Base-by-base conservation (phyloP, 768 basidiomycete genomes). In the Collybia nuda region DNA sequence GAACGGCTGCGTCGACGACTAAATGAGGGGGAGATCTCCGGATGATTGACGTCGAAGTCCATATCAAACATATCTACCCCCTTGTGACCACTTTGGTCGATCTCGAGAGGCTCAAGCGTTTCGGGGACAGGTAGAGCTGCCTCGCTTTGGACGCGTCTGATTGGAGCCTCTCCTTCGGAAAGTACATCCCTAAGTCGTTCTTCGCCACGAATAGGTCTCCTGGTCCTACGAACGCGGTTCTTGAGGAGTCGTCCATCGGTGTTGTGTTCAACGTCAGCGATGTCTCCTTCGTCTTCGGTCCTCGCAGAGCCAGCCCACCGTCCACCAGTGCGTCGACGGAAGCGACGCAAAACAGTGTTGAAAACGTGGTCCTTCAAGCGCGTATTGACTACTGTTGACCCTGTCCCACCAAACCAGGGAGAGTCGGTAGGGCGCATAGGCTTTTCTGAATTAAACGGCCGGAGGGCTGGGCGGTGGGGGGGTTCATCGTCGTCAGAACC, bases 341-440 rank as follows among this genome's bases (percentile, higher is more conserved):
- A 81, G 51, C 90, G 78, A 42, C 85, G 83, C 54, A 98, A 73
- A 26, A 98, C 84, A 15, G 90, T 89, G 53, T 83, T 89, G 64
- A 99, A 96, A 40, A 99, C 93, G 58, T 96, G 93, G 62, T 98
- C 94, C 68, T 94, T 95, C 51, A 99, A 74, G 65, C 84, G 90
- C 35, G 89, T 93, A 67, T 99, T 98, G 52, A 98, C 94, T 47
- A 86, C 80, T 5, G 97, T 98, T 12, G 90, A 92, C 1, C 96
- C 96, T 2, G 87, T 90, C 2, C 95, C 96, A 28, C 88, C 91
- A 57, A 93, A 93, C 74, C 79, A 80, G 40, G 78, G 78, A 11
- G 75, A 73, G 17, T 74, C 71, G 9, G 70, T 51, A 2, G 58
- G 59, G 6, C 64, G 68, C n/a, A 70, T 53, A 4, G 56, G 51